Base-by-base conservation (phyloP, 345 rosid species). In the Clarkia xantiana region DNA sequence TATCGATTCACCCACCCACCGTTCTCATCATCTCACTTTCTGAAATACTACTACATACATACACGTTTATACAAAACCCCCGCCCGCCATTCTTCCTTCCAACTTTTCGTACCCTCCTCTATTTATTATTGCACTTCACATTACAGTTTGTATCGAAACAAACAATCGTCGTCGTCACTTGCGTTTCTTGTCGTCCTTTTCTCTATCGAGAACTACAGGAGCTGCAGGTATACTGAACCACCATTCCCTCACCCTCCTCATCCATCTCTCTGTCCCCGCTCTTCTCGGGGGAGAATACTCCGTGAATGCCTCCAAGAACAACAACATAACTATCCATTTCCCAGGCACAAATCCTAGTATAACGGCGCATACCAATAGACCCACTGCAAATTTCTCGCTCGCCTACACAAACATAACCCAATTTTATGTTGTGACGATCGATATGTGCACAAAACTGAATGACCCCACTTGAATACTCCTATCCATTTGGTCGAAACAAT, bases 191-290 rank as follows among this genome's bases (percentile, higher is more conserved):
- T 80, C 94, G 23, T 82, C 93, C 48, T 63, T 76, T 9, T 78
- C 87, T 64, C 75, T 77, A 52, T 78, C 85, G 22, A 84, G 73
- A 57, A 78, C 42, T 36, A 93, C 93, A 0, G 95, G 95, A 54
- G 96, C 96, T 1, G 96, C 96, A 0, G 95, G 99, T 59, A 84
- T 74, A 67, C 99, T 84, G 71, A 82, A 84, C 99, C 99, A 93
- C 95, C 99, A 93, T 55, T 87, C 99, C 62, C 78, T 82, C 66
- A 84, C 43, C 67, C 99, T 77, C 70, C 99, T 76, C 63, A 64
- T 56, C 65, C 70, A 66, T 71, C 86, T 73, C 55, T 84, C 99
- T 0, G 81, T 78, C 73, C 76, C 76, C 9, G 71, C 81, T 71
- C 60, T 77, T 56, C 96, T 68, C 9, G 67, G 73, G 1, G 88